Conservation (phyloP, 2,329 filamentous ascomycete genomes). For the Epichloe sibirici region DNA sequence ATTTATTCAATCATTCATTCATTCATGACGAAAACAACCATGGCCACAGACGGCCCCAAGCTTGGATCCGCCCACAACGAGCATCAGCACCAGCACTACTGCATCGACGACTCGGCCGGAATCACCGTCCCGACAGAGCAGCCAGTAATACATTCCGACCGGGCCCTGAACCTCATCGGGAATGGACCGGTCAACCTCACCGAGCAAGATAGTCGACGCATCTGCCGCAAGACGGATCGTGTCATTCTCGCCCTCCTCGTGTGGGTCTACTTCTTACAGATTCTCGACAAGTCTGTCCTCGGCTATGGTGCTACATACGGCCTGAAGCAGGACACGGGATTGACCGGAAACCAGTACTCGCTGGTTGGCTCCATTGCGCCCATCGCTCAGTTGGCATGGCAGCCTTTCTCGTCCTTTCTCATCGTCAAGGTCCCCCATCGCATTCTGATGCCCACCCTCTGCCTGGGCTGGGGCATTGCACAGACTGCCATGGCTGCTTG, state of each 20-base stretch:
- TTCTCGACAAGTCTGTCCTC: constrained; percentile 47
- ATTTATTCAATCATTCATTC: not conserved
- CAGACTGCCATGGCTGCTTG: constrained; percentile 34
- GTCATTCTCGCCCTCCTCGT: constrained; percentile 42
- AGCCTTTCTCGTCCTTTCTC: constrained; percentile 45
- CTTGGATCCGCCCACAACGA: constrained; percentile 7
- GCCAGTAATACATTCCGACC: not conserved
- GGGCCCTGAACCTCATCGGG: constrained; percentile 3
- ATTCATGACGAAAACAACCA: not conserved
- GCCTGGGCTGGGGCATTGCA: constrained; percentile 32
- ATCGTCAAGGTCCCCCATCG: constrained; percentile 50
- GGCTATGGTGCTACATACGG: constrained; percentile 47
- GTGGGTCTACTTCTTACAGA: constrained; percentile 48
- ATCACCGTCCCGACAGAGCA: not conserved
- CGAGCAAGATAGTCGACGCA: constrained; percentile 24
- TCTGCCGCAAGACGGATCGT: constrained; percentile 48
- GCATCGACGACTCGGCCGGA: not conserved
- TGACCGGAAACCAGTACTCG: constrained; percentile 43
- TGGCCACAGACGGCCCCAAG: constrained; percentile 5
- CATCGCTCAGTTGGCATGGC: constrained; percentile 49
- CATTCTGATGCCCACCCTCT: constrained; percentile 40
- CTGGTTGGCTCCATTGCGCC: constrained; percentile 44
- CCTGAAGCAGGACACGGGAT: constrained; percentile 33
- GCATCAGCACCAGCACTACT: not conserved
- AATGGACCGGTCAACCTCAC: constrained; percentile 6